phyloP scores from a whole-genome alignment of 768 basidiomycete genomes.

The Mycena haematopus region DNA sequence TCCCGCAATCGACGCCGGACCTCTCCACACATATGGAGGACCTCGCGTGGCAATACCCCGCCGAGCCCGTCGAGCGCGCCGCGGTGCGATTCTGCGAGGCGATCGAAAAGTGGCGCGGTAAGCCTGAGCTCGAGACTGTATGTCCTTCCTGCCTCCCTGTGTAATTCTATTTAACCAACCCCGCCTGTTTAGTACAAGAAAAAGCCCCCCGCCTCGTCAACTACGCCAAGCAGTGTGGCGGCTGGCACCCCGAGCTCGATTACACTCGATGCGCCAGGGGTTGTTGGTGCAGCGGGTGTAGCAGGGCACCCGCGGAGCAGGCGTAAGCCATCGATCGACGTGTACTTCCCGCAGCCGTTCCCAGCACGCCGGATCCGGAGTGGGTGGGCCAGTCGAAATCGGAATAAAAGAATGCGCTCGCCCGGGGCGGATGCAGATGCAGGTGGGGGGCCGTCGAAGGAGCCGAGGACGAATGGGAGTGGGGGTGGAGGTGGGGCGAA shows the following conservation, averaged over 20 bases:
- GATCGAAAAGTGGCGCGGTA: conserved; percentile 81
- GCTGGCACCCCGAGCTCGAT: conserved; percentile 35
- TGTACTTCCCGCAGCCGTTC: conserved; percentile 49
- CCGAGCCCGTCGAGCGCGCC: conserved; percentile 81
- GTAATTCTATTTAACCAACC: conserved; percentile 13
- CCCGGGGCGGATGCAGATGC: conserved; percentile 3
- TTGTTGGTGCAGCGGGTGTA: neutral
- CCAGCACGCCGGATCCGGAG: conserved; percentile 1
- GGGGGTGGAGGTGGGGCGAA: neutral
- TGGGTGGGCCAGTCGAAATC: conserved; percentile 5
- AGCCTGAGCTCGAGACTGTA: conserved; percentile 84
- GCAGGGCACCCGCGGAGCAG: conserved; percentile 22
- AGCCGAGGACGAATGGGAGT: conserved; percentile 6
- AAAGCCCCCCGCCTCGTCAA: conserved; percentile 40
- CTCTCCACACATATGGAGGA: conserved; percentile 82
- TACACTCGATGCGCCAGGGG: conserved; percentile 64
- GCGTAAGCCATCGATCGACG: conserved; percentile 51
- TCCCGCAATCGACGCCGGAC: conserved; percentile 74
- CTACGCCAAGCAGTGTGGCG: conserved; percentile 42
- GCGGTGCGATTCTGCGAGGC: conserved; percentile 84
- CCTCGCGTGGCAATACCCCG: conserved; percentile 80
- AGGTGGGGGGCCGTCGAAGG: conserved; percentile 8
- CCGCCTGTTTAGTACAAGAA: conserved; percentile 58
- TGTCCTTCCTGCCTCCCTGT: conserved; percentile 30
- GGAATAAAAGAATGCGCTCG: conserved; percentile 23